Evolutionary conservation across 495 filamentous ascomycete species (phyloP).

Genomic region (Neurospora sublineolata): DNA sequence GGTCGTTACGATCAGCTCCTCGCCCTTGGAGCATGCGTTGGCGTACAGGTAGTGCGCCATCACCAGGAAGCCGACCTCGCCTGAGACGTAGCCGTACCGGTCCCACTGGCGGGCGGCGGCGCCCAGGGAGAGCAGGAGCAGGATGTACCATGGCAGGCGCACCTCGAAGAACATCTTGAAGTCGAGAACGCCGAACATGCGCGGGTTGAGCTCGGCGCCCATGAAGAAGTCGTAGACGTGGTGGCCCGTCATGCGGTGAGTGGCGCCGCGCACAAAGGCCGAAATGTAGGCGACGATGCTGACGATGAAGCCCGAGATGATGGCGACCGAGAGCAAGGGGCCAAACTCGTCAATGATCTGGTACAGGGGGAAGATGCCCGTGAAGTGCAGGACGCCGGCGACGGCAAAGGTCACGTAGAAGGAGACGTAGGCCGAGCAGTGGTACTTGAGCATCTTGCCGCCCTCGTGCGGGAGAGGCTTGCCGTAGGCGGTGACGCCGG

Average conservation of each 20-base stretch:
- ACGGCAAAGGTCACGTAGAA: slow-evolving; percentile 77
- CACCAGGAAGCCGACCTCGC: slow-evolving; percentile 76
- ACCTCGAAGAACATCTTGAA: slow-evolving; percentile 99
- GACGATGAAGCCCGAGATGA: slow-evolving; percentile 74
- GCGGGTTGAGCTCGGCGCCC: slow-evolving; percentile 93
- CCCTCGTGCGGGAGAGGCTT: slow-evolving; percentile 75
- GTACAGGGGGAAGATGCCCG: slow-evolving; percentile 79
- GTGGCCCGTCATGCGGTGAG: slow-evolving; percentile 87
- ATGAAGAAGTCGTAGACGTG: slow-evolving; percentile 98
- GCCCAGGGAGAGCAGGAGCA: slow-evolving; percentile 66
- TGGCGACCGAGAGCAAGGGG: slow-evolving; percentile 77
- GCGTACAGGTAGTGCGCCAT: slow-evolving; percentile 95
- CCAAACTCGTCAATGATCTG: slow-evolving; percentile 95
- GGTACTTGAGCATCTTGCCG: slow-evolving; percentile 78
- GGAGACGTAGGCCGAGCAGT: slow-evolving; percentile 78
- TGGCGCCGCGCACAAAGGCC: slow-evolving; percentile 62
- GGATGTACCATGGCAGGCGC: slow-evolving; percentile 90
- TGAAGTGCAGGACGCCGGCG: slow-evolving; percentile 58
- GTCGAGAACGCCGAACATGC: slow-evolving; percentile 86
- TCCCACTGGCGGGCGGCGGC: slow-evolving; percentile 84
- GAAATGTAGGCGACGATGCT: slow-evolving; percentile 76
- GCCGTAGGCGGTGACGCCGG: slow-evolving; percentile 72
- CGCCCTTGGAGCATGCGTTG: slow-evolving; percentile 92
- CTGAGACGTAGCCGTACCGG: slow-evolving; percentile 78
- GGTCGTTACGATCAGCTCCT: slow-evolving; percentile 86